Evolutionary conservation across 768 basidiomycete genomes (phyloP), one percentile per base, ranked within the genome.

Genomic region (Sistotremastrum niveocremeum): DNA sequence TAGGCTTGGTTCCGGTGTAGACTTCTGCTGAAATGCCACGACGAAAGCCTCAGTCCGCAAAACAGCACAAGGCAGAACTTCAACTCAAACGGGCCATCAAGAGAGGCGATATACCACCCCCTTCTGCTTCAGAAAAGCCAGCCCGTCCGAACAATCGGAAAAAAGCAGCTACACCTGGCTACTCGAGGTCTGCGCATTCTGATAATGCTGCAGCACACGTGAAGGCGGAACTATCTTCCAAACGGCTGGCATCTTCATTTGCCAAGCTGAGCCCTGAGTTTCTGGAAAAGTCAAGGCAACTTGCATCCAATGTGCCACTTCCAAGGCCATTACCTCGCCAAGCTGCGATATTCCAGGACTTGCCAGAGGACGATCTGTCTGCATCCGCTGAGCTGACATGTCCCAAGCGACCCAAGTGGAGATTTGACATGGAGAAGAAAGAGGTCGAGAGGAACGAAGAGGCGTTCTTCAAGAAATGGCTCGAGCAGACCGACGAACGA

Each of bases 401-500:
- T 55, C 87, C 87, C 11, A 74, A 64, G 51, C 60, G 93, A 48
- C 91, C 93, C 3, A 89, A 82, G 60, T 95, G 91, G 86, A 68
- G 74, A 12, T 87, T 77, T 58, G 81, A 84, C 28, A 84, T 84
- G 79, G 72, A 79, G 37, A 97, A 94, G 67, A 76, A 73, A 28
- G 85, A 91, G 62, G 81, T 97, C 10, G 90, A 97, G 56, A 70
- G 68, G 45, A 95, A 94, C 57, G 93, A 97, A 62, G 85, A 89
- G 56, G 87, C 80, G 0, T 40, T 79, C 36, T 93, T 89, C 64
- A 72, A 64, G 46, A 81, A 79, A 57, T 95, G 91, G 89, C 65
- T 88, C 12, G 59, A 65, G 4, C 65, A 76, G 53, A 83, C 79
- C 3, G 82, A 89, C 54, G 60, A 63, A 5, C 56, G 66, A 28